Conservation (phyloP, 2,329 filamentous ascomycete species). For the Exophiala mesophila region DNA sequence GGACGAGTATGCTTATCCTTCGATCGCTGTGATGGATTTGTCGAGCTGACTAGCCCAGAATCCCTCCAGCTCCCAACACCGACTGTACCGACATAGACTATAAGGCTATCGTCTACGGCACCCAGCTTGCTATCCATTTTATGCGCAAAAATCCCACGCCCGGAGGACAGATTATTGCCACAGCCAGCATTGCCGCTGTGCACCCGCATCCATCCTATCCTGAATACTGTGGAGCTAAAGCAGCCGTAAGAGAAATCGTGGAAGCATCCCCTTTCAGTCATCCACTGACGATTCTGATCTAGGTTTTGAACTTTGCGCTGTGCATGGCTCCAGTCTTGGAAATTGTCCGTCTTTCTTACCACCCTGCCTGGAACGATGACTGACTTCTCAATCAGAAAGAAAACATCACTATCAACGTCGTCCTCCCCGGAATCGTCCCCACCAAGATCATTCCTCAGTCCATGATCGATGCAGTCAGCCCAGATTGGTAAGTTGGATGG, state of each 20-base stretch:
- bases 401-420: conserved; percentile 45
- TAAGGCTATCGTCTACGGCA: conserved; percentile 49
- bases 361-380: no score
- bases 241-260: conserved; percentile 35
- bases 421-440: conserved; percentile 46
- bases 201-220: conserved; percentile 43
- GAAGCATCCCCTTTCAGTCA: no score
- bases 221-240: conserved; percentile 50
- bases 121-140: conserved; percentile 47
- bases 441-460: conserved; percentile 44
- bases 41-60: background rate
- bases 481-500: conserved; percentile 26
- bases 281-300: conserved; percentile 29
- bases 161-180: conserved; percentile 43
- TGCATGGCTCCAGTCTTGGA: conserved; percentile 35
- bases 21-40: background rate
- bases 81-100: conserved; percentile 46
- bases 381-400: conserved; percentile 35
- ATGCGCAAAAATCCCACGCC: conserved; percentile 46
- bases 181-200: conserved; percentile 41
- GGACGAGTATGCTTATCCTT: conserved; percentile 9
- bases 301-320: conserved; percentile 28
- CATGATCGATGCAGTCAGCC: conserved; percentile 39
- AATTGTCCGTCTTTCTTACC: conserved; percentile 18
- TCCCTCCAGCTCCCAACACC: conserved; percentile 44